Percentiles rank a stretch among this genome's conserved stretches.
These are phyloP conservation scores for Tylopilus sp. DNA, from an alignment of 1,284 basidiomycete genomes.

Conservation along the genomic window DNA sequence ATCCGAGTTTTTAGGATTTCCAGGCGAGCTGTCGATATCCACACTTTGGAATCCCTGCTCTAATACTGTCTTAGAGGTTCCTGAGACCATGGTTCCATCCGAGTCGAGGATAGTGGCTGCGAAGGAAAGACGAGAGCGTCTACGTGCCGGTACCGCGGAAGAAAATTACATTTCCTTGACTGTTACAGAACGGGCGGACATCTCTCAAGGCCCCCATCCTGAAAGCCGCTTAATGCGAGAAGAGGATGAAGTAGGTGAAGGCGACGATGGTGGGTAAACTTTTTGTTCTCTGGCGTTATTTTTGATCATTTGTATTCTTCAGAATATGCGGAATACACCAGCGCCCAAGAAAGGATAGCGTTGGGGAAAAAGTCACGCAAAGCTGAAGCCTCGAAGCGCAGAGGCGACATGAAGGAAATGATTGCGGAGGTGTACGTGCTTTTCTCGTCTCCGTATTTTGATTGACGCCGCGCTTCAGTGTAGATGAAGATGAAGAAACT, in stretches of 20 bases:
- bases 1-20: constrained; percentile 35
- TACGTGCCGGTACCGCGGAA: constrained; percentile 44
- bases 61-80: constrained; percentile 15
- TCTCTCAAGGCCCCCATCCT: constrained; percentile 74
- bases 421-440: constrained; percentile 76
- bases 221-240: constrained; percentile 84
- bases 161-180: constrained; percentile 86
- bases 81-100: constrained; percentile 60
- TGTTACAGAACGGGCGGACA: constrained; percentile 51
- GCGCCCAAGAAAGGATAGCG: constrained; percentile 79
- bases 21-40: constrained; percentile 33
- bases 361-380: constrained; percentile 83
- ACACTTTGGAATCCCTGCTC: neutral
- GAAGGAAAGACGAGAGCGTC: constrained; percentile 70
- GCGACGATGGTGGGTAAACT: constrained; percentile 74
- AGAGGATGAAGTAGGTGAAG: constrained; percentile 90
- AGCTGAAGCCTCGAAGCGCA: constrained; percentile 63
- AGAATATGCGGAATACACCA: constrained; percentile 90
- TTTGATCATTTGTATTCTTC: constrained; percentile 10
- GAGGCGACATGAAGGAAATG: constrained; percentile 78
- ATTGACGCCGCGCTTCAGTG: constrained; percentile 41
- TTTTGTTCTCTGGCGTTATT: constrained; percentile 3
- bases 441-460: constrained; percentile 1
- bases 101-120: constrained; percentile 73
- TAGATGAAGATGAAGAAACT: constrained; percentile 84